Base-by-base conservation (phyloP, 2,329 filamentous ascomycete species). In the Ascochyta rabiei region DNA sequence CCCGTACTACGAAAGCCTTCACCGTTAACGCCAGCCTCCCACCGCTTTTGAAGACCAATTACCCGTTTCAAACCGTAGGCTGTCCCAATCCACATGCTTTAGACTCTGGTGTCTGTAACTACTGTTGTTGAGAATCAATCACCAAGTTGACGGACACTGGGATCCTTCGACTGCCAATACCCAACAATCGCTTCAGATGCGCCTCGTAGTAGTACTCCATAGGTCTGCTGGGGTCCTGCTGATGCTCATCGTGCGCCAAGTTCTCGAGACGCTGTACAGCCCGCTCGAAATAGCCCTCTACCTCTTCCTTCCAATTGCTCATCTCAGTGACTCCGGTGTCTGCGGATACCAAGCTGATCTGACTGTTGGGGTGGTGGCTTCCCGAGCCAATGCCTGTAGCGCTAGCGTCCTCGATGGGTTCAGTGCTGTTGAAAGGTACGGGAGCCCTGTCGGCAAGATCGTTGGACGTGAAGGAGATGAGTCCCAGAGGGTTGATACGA, bases 231-330 rank as follows among this genome's bases (percentile, higher is more conserved):
- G 59, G 39, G 21, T 70, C 61, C 1, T 46, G 48, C 8, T 49
- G 45, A 31, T 53, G 40, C 48, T 73, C 70, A 33, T 74, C 72
- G 7, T 57, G 24, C n/a, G 69, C 70, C n/a, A 74, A 46, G 55
- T 74, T 70, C 57, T 73, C 70, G 3, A 74, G 61, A 18, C 60
- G 59, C 51, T 60, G 28, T 21, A 67, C 44, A 4, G 59, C 54
- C 12, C 62, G 61, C 34, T 71, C 68, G 21, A 71, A 44, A 7
- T 45, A 30, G 2, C 68, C 65, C 44, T 70, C 67, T 1, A 72
- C 50, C n/a, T 73, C 69, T 18, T 70, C 70, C 18, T 63, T 67
- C 71, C 71, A 74, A 23, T 68, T 72, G 48, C 58, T 70, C 59
- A 68, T 68, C 57, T 74, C 71, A 2, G 62, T 65, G 35, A 74